Base-by-base conservation (phyloP, 1,284 basidiomycete species). In the Apiotrichum sp. region DNA sequence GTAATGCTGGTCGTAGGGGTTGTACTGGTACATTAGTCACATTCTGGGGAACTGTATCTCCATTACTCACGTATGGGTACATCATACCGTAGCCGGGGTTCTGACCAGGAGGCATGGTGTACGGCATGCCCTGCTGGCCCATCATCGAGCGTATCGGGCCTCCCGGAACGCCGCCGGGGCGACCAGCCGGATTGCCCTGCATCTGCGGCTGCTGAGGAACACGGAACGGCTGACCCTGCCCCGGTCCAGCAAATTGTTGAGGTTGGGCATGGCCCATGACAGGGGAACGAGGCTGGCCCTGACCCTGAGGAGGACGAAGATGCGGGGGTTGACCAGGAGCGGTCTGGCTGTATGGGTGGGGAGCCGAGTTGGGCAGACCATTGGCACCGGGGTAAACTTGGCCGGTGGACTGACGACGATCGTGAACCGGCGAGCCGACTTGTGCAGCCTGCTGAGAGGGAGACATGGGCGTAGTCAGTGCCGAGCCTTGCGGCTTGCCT, bases 251-350 rank as follows among this genome's bases (percentile, higher is more conserved):
- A 34, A 52, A 59, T 34, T 48, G 61, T 6, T 60, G 63, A 44
- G 56, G 62, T 5, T 55, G 55, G 16, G 49, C 59, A 4, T 52
- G 56, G n/a, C 58, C 56, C 58, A 65, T 57, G 14, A 67, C 59
- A 39, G 70, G 69, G 5, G 69, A 69, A 39, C 68, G 62, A 31
- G 66, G 67, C 41, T 69, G 67, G 29, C 62, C 58, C 7, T 62
- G 65, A 6, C 60, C 53, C 47, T 55, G 55, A 31, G 66, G 67
- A 35, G 66, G 68, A 41, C 68, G 65, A 8, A 67, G 60, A 41
- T 67, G 69, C 9, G 49, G 49, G 7, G 61, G 52, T 36, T 62
- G 59, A 11, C 51, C 55, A 11, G 55, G 43, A 3, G 55, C 40
- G 53, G 58, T 59, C 52, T 62, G 62, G 42, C 52, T 58, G 53